phyloP scores from a whole-genome alignment of 495 filamentous ascomycete species.

The Halenospora varia region DNA sequence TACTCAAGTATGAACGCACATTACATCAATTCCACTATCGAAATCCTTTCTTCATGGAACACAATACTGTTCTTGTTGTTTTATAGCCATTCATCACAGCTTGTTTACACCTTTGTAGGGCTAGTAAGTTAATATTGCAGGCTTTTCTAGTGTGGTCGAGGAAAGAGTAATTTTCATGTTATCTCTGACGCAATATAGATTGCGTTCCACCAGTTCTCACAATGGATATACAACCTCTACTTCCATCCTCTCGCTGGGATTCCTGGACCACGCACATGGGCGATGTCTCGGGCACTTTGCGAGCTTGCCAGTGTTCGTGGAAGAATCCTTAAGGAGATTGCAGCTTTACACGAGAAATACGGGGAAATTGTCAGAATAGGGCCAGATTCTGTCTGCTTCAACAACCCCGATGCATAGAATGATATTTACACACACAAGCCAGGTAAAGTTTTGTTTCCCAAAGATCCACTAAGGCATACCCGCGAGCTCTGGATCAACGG shows the following conservation, averaged over 20 bases:
- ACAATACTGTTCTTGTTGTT: no score
- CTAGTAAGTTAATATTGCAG: no score
- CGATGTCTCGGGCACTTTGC: background rate
- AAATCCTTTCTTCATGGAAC: no score
- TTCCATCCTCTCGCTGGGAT: background rate
- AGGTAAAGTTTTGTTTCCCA: background rate
- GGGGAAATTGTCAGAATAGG: slow-evolving; percentile 29
- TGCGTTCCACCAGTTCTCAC: no score
- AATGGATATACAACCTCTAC: slow-evolving; percentile 26
- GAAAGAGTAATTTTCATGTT: no score
- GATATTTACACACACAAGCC: background rate
- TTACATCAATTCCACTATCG: no score
- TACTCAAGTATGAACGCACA: no score
- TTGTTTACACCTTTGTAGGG: no score
- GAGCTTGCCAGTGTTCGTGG: background rate
- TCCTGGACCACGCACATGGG: background rate
- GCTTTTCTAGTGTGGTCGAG: no score
- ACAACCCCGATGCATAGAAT: background rate
- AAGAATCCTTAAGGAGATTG: background rate
- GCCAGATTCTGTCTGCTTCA: background rate
- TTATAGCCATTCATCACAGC: no score
- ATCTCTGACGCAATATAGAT: no score
- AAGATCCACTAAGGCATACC: background rate
- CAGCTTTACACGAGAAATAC: slow-evolving; percentile 34
- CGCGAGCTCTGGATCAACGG: background rate